These are phyloP conservation scores for Calocybe gambosa DNA, from an alignment of 1,284 basidiomycete species.

Conservation along the genomic window DNA sequence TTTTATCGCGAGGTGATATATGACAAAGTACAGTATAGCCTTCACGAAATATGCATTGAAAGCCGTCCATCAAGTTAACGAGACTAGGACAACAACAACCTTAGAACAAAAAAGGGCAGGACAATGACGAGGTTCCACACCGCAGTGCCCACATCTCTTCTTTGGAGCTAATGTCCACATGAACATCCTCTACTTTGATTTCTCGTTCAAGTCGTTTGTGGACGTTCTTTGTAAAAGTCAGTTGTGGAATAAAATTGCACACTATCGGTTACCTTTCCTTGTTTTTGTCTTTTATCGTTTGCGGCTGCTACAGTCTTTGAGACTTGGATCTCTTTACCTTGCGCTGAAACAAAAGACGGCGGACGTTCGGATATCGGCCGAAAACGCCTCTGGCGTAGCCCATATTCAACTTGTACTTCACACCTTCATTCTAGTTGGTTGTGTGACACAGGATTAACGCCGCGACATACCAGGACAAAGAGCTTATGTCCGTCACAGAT, in stretches of 20 bases:
- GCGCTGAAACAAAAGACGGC: conserved; percentile 48
- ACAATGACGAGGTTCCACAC: conserved; percentile 14
- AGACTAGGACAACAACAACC: conserved; percentile 16
- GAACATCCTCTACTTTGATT: conserved; percentile 50
- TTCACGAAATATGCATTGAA: conserved; percentile 41
- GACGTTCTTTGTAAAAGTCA: conserved; percentile 40
- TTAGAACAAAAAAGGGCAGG: background rate
- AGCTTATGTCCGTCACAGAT: conserved; percentile 46
- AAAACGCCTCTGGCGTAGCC: conserved; percentile 53
- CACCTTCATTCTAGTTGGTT: conserved; percentile 42
- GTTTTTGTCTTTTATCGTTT: conserved; percentile 54
- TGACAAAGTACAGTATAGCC: conserved; percentile 41
- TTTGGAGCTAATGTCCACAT: conserved; percentile 19
- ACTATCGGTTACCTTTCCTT: conserved; percentile 49
- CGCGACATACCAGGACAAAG: conserved; percentile 44
- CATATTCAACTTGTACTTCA: conserved; percentile 75
- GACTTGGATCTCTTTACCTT: conserved; percentile 65
- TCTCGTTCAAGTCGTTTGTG: conserved; percentile 80
- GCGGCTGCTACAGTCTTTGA: conserved; percentile 48
- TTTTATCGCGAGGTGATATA: background rate
- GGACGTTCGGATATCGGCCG: conserved; percentile 53
- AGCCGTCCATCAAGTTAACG: conserved; percentile 29
- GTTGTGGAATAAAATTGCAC: background rate
- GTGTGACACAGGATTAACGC: background rate
- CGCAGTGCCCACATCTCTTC: conserved; percentile 29